phyloP scores from a whole-genome alignment of 2,329 filamentous ascomycete species.

The Zarea fungicola region DNA sequence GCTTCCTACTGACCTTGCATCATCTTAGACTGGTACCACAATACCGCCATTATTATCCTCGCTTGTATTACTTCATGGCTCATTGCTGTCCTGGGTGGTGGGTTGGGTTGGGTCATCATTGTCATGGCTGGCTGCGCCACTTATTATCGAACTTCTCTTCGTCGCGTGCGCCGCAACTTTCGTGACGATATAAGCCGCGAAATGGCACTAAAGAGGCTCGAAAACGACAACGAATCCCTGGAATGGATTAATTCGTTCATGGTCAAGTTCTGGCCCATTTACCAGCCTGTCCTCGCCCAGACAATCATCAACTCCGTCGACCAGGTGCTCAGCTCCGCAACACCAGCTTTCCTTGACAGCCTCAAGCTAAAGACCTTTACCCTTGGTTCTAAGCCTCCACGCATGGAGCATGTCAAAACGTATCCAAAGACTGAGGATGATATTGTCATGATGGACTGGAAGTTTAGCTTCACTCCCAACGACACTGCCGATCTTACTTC shows the following conservation, averaged over 20 bases:
- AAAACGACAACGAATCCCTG: slow-evolving; percentile 85
- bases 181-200: slow-evolving; percentile 90
- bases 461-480: slow-evolving; percentile 97
- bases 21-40: slow-evolving; percentile 90
- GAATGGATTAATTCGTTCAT: slow-evolving; percentile 99
- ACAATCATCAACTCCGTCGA: slow-evolving; percentile 93
- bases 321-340: slow-evolving; percentile 88
- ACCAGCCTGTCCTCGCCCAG: slow-evolving; percentile 86
- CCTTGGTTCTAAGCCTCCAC: slow-evolving; percentile 88
- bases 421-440: slow-evolving; percentile 95
- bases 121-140: slow-evolving; percentile 90
- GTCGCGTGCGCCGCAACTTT: slow-evolving; percentile 90
- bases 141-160: slow-evolving; percentile 93
- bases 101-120: slow-evolving; percentile 87
- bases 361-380: slow-evolving; percentile 91
- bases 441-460: slow-evolving; percentile 98
- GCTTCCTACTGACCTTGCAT: background rate
- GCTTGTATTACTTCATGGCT: slow-evolving; percentile 89
- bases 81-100: slow-evolving; percentile 81
- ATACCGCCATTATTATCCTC: slow-evolving; percentile 88
- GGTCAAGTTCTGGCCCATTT: slow-evolving; percentile 99
- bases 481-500: slow-evolving; percentile 88
- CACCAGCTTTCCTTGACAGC: slow-evolving; percentile 88
- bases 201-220: slow-evolving; percentile 77
- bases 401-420: slow-evolving; percentile 96